Percentiles rank a stretch among this genome's conserved stretches.
phyloP scores from a whole-genome alignment of 2,329 filamentous ascomycete species.

The Microdochium bolleyi region DNA sequence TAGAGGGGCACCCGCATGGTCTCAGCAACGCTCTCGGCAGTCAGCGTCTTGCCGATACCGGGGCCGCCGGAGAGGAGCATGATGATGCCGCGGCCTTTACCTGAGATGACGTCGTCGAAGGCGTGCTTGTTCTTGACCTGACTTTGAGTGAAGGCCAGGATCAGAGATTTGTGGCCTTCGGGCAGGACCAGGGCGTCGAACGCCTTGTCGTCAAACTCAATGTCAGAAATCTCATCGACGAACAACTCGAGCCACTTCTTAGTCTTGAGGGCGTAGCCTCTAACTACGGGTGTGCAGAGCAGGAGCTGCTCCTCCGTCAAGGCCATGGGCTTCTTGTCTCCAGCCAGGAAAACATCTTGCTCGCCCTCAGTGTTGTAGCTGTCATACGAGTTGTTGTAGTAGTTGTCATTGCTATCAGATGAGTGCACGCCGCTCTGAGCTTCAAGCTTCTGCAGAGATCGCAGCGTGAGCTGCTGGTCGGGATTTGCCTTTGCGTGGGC shows the following conservation, averaged over 20 bases:
- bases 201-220: conserved; percentile 38
- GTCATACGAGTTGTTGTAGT: conserved; percentile 11
- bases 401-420: conserved; percentile 5
- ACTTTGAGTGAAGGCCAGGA: conserved; percentile 30
- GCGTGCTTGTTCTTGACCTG: background rate
- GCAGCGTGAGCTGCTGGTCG: background rate
- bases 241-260: conserved; percentile 42
- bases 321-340: conserved; percentile 1
- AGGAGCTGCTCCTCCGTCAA: conserved; percentile 31
- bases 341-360: background rate
- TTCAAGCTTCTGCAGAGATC: conserved; percentile 4
- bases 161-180: conserved; percentile 39
- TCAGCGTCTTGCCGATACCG: conserved; percentile 42
- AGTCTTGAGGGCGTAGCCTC: conserved; percentile 40
- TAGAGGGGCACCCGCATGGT: conserved; percentile 40
- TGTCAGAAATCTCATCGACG: conserved; percentile 33
- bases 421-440: conserved; percentile 2
- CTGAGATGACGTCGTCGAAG: conserved; percentile 45
- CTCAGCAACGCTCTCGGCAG: conserved; percentile 42
- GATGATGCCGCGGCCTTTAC: conserved; percentile 42
- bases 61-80: conserved; percentile 38
- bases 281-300: conserved; percentile 29
- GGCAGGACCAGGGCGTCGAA: conserved; percentile 42
- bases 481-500: conserved; percentile 17
- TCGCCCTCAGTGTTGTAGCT: background rate